Percentiles rank a stretch among this genome's conserved stretches.
Evolutionary conservation across 768 basidiomycete genomes (phyloP).

Genomic region (Clathrus columnatus): DNA sequence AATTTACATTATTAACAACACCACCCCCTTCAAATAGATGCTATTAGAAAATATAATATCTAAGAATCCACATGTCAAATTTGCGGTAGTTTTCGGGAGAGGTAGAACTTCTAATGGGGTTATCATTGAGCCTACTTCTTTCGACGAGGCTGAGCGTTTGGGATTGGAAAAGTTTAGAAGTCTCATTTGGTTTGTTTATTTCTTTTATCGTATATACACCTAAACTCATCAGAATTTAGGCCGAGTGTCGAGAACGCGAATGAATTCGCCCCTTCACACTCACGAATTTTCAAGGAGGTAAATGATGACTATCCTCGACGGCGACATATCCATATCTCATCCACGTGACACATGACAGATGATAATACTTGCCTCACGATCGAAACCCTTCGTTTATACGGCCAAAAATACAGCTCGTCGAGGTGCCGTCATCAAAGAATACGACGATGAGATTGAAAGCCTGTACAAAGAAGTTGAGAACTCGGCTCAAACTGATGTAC

Average conservation of each 20-base stretch:
- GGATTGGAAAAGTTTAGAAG: slow-evolving; percentile 27
- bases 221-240: slow-evolving; percentile 11
- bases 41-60: slow-evolving; percentile 30
- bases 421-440: slow-evolving; percentile 30
- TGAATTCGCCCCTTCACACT: slow-evolving; percentile 19
- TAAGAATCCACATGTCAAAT: slow-evolving; percentile 23
- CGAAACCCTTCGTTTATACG: slow-evolving; percentile 36
- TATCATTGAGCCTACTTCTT: slow-evolving; percentile 26
- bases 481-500: background rate
- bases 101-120: slow-evolving; percentile 33
- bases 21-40: background rate
- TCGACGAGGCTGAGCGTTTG: slow-evolving; percentile 24
- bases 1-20: background rate
- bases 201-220: background rate
- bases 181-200: slow-evolving; percentile 25
- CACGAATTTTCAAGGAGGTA: slow-evolving; percentile 24
- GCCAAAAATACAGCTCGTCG: slow-evolving; percentile 39
- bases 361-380: slow-evolving; percentile 35
- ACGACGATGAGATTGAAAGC: slow-evolving; percentile 37
- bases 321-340: background rate
- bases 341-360: slow-evolving; percentile 22
- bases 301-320: background rate
- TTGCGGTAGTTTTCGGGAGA: slow-evolving; percentile 32
- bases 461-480: slow-evolving; percentile 22
- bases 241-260: slow-evolving; percentile 19